Conservation (phyloP, 176 grass and related monocot genomes). For the Ananas comosus region DNA sequence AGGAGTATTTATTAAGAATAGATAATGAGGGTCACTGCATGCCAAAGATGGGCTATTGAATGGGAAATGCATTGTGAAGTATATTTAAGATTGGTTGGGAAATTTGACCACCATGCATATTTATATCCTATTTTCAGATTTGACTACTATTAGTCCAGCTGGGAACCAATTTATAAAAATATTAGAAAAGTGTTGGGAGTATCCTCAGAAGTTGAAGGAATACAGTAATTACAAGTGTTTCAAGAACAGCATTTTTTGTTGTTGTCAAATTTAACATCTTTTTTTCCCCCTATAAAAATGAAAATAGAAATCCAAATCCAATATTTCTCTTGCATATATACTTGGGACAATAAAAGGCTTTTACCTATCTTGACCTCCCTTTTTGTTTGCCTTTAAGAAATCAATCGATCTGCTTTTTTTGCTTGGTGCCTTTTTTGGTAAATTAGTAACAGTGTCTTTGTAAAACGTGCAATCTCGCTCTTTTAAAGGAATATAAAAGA, state of each 20-base stretch:
- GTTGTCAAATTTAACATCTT: slow-evolving; percentile 8
- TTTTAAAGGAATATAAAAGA: too few species aligned
- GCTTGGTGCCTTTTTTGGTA: too few species aligned
- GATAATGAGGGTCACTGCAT: background rate
- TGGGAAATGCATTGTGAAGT: background rate
- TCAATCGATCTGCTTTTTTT: too few species aligned
- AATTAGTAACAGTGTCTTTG: too few species aligned
- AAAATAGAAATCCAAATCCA: slow-evolving; percentile 7
- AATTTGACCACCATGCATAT: background rate
- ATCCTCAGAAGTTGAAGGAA: too few species aligned
- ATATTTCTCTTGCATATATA: background rate
- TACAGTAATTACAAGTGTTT: too few species aligned
- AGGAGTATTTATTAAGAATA: background rate
- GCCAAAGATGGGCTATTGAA: background rate
- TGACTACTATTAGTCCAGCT: background rate
- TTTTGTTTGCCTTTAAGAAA: too few species aligned
- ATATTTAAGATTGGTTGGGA: background rate
- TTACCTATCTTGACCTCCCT: too few species aligned
- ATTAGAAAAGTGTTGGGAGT: background rate
- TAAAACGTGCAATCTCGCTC: too few species aligned
- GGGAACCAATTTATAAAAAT: background rate
- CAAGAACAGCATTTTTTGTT: slow-evolving; percentile 3
- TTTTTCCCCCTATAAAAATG: slow-evolving; percentile 12
- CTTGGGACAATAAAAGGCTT: slow-evolving; percentile 8
- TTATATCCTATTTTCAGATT: slow-evolving; percentile 8